phyloP scores from a whole-genome alignment of 768 basidiomycete species.

The Rhodocollybia butyracea region DNA sequence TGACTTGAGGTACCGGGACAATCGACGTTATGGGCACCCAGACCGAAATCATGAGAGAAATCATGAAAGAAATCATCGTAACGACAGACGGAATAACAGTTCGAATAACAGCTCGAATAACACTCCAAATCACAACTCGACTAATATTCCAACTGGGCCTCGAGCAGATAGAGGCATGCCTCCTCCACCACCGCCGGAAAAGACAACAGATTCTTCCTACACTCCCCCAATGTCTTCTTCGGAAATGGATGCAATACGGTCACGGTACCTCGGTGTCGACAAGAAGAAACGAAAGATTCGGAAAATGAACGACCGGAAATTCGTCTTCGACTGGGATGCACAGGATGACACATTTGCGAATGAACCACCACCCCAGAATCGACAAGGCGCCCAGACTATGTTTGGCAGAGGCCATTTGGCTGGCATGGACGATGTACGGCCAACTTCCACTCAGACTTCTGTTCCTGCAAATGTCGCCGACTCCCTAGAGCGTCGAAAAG shows the following conservation, averaged over 20 bases:
- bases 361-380: constrained; percentile 70
- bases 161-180: constrained; percentile 67
- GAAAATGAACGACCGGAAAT: constrained; percentile 94
- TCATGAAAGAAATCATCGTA: constrained; percentile 30
- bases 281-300: constrained; percentile 93
- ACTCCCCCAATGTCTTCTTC: constrained; percentile 72
- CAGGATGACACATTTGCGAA: constrained; percentile 90
- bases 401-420: constrained; percentile 82
- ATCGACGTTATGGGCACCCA: constrained; percentile 39
- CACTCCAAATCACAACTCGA: constrained; percentile 40
- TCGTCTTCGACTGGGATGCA: constrained; percentile 99
- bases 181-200: constrained; percentile 30
- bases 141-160: constrained; percentile 81
- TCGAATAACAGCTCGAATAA: too few species aligned
- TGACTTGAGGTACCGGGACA: constrained; percentile 53
- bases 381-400: constrained; percentile 85
- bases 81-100: constrained; percentile 30
- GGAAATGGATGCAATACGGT: constrained; percentile 81
- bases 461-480: constrained; percentile 64
- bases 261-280: constrained; percentile 91
- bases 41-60: constrained; percentile 55
- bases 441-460: constrained; percentile 25
- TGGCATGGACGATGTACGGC: constrained; percentile 73
- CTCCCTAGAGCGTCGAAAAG: constrained; percentile 76
- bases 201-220: constrained; percentile 36